Conservation (phyloP, 176 grass and related monocot genomes). For the bread wheat (Triticum aestivum) region IWGSC_CS_RefSeq_v2.1 NC_057807.1:46318672-46319171, state of each 20-base stretch:
- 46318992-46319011: constrained; percentile 55
- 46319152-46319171: not conserved
- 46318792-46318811: too few species aligned
- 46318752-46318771: too few species aligned
- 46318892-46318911: constrained; percentile 30
- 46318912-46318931: not conserved
- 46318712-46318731: too few species aligned
- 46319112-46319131: constrained; percentile 53
- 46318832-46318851: constrained; percentile 23
- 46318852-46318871: constrained; percentile 50
- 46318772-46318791: too few species aligned
- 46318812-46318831: too few species aligned
- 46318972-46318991: constrained; percentile 53
- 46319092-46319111: constrained; percentile 56
- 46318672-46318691: too few species aligned
- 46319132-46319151: constrained; percentile 44
- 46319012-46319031: constrained; percentile 29
- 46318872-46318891: not conserved
- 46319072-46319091: constrained; percentile 41
- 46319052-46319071: constrained; percentile 1
- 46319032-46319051: constrained; percentile 27
- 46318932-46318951: constrained; percentile 47
- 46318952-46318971: constrained; percentile 29
- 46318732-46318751: too few species aligned
- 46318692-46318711: too few species aligned